Percentiles rank a stretch among this genome's conserved stretches.
These are phyloP conservation scores for Fistulifera pelliculosa DNA, from an alignment of 108 stramenopile genomes.

Conservation along the genomic window DNA sequence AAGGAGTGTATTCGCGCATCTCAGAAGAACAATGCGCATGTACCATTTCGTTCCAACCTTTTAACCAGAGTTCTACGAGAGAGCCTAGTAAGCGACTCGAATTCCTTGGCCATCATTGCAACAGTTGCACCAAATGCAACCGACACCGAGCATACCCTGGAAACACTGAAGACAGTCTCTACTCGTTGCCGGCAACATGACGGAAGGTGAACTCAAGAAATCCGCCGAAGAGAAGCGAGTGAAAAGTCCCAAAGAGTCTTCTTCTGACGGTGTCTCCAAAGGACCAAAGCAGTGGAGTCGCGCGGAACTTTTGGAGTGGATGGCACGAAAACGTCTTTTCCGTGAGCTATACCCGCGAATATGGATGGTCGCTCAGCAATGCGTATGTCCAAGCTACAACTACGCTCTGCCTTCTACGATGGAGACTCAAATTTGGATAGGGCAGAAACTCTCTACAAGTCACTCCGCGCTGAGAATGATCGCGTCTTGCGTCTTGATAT, in stretches of 20 bases:
- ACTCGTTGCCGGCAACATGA: background rate
- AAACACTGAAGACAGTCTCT: constrained; percentile 23
- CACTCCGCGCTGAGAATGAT: constrained; percentile 32
- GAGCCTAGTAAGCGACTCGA: constrained; percentile 15
- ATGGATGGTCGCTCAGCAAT: constrained; percentile 22
- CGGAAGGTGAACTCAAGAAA: background rate
- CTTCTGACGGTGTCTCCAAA: background rate
- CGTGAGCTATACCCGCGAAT: constrained; percentile 5
- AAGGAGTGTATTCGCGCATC: constrained; percentile 68
- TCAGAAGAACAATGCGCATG: constrained; percentile 18
- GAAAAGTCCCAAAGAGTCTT: background rate
- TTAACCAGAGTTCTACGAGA: constrained; percentile 57
- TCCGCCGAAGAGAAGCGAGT: background rate
- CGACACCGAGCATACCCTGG: constrained; percentile 43
- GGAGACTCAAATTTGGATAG: constrained; percentile 2
- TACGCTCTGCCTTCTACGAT: constrained; percentile 15
- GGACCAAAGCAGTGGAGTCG: constrained; percentile 20
- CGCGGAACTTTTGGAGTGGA: constrained; percentile 16
- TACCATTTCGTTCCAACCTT: constrained; percentile 35
- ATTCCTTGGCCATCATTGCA: constrained; percentile 31
- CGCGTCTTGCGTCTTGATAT: constrained; percentile 23
- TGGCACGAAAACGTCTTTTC: constrained; percentile 18
- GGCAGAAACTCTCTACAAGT: constrained; percentile 16
- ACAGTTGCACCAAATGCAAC: constrained; percentile 38
- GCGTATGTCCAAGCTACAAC: constrained; percentile 27